Evolutionary conservation across 768 basidiomycete species (phyloP).

Genomic region (Termitomyces sp.): DNA sequence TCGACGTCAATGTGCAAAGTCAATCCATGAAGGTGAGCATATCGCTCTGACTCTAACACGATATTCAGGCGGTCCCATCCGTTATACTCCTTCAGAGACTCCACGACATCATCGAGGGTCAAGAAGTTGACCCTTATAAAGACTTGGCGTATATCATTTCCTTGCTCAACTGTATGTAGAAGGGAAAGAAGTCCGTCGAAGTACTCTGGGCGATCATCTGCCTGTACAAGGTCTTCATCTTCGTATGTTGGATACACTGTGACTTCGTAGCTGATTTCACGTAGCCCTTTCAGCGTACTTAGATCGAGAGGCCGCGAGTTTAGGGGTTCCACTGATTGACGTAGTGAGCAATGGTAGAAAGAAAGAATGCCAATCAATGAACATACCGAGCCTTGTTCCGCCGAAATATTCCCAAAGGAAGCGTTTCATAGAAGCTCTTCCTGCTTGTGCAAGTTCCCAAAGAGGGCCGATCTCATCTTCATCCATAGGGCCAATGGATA

Average conservation of each 20-base stretch:
- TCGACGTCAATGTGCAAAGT: background rate
- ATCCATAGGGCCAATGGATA: constrained; percentile 2
- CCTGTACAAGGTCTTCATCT: background rate
- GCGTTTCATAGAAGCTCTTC: background rate
- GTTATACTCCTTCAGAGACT: background rate
- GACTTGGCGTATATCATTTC: background rate
- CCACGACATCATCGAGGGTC: background rate
- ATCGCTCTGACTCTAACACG: background rate
- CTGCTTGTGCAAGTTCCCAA: background rate
- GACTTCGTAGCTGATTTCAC: constrained; percentile 8
- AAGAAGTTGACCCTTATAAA: background rate
- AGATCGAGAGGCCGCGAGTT: background rate
- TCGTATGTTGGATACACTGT: background rate
- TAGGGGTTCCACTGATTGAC: background rate
- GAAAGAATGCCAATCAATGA: background rate
- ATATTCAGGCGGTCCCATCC: background rate
- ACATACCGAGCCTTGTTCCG: background rate
- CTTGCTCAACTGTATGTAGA: constrained; percentile 1
- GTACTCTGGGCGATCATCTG: background rate
- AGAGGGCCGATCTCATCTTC: background rate
- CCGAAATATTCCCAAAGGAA: constrained; percentile 7
- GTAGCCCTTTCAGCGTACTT: background rate
- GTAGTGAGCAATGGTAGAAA: background rate
- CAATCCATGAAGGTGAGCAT: background rate
- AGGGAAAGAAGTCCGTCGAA: constrained; percentile 7